Percentiles rank a stretch among this genome's conserved stretches.
Conservation (phyloP, 202 grass and related monocot species). For the Hordeum pubiflorum region DNA sequence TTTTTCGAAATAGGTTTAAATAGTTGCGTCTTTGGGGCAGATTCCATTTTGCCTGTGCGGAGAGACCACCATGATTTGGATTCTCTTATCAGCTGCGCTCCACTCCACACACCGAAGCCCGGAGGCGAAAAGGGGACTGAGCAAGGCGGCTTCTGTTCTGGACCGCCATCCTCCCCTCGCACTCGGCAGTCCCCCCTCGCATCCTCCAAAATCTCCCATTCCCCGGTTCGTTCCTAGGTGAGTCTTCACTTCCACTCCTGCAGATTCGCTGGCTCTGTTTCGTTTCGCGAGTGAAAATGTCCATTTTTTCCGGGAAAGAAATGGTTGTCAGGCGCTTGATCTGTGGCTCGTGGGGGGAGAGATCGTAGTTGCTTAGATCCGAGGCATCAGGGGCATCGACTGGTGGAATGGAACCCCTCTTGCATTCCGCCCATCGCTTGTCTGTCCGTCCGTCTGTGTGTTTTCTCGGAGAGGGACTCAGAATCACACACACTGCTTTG, state of each 20-base stretch:
- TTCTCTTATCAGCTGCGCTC: background rate
- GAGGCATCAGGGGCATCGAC: background rate
- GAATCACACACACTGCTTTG: background rate
- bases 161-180: background rate
- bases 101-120: background rate
- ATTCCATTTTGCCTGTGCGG: too few species aligned
- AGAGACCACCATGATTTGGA: background rate
- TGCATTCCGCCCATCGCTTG: background rate
- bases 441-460: too few species aligned
- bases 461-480: background rate
- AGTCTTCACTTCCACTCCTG: background rate
- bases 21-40: too few species aligned
- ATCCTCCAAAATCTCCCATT: background rate
- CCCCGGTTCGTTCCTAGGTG: conserved; percentile 16
- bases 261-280: background rate
- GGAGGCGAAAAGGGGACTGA: background rate
- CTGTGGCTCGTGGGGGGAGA: background rate
- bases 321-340: background rate
- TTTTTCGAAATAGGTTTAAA: too few species aligned
- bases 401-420: background rate
- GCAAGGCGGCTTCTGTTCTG: background rate
- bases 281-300: background rate
- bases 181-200: background rate
- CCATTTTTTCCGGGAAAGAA: background rate
- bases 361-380: background rate